These are phyloP conservation scores for Marasmius sp. DNA, from an alignment of 1,284 basidiomycete species.

Conservation along the genomic window DNA sequence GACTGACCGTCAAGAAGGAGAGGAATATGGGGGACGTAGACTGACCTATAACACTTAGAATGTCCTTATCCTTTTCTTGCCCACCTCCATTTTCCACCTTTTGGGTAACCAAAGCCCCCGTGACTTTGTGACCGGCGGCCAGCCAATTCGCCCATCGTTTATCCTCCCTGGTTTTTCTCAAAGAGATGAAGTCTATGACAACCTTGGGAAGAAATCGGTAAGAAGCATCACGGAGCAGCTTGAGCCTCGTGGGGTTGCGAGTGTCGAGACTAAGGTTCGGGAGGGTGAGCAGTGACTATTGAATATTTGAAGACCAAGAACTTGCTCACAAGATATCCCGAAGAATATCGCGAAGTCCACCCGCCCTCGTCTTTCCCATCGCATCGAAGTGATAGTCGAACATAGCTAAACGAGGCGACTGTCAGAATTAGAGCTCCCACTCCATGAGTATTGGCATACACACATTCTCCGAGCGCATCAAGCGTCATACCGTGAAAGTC, in stretches of 20 bases:
- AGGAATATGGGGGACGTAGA: background rate
- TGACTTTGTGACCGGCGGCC: background rate
- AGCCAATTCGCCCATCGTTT: background rate
- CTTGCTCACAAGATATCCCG: background rate
- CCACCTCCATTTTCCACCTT: background rate
- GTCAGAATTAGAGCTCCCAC: too few species aligned
- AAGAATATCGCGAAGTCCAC: background rate
- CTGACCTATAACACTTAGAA: background rate
- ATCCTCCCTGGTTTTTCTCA: background rate
- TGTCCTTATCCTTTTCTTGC: background rate
- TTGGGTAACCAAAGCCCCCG: background rate
- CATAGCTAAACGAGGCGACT: background rate
- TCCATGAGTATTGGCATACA: background rate
- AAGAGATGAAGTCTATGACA: background rate
- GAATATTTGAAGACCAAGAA: too few species aligned
- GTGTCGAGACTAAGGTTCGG: background rate
- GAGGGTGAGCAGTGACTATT: background rate
- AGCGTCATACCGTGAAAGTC: background rate
- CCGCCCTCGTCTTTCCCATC: background rate
- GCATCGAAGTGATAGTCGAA: background rate
- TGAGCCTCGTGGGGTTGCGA: background rate
- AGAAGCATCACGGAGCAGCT: background rate
- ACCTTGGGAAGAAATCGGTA: background rate
- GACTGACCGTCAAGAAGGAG: too few species aligned
- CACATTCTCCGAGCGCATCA: background rate